Evolutionary conservation across 257 asterid species (phyloP), one percentile per base, ranked within the genome.

Genomic region (Solanum okadae): DNA sequence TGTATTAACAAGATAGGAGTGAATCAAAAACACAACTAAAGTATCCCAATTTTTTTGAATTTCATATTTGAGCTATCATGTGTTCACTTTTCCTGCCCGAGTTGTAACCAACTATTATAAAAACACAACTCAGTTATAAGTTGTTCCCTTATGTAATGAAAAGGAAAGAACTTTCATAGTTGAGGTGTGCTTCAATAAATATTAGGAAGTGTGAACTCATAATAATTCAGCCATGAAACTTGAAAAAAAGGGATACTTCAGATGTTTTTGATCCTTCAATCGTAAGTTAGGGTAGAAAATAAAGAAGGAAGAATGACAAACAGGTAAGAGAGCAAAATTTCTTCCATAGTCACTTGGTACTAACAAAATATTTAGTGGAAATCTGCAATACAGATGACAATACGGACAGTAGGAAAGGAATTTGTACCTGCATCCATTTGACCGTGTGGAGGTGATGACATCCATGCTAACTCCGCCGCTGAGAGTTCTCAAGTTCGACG

Each of bases 371-470:
- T 72, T 72, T 72, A 5, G 42, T 2, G 44, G 79, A 72, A 72
- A 72, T 33, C 37, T 72, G 44, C 44, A 29, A 13, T 68, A 29
- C 22, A 14, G 37, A 29, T 70, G 37, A 70, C 76, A 70, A 70
- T 33, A 71, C 42, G 20, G 40, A 71, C n/a, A 0, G 78, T 33
- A 71, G 78, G 25, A 33, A 16, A 71, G 42, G 42, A 71, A 15
- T 71, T 70, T 71, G 44, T 73, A 89, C 92, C 92, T 90, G 90
- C 92, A 88, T 88, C 90, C 86, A 88, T 65, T 90, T 90, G 23
- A 63, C 90, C 35, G 89, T 86, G 29, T 88, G 92, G 68, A 49
- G 65, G 89, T 85, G 82, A 61, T 29, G 71, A 88, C 82, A 67
- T 90, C 92, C 33, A 73, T 86, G 86, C 89, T 63, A 82, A 81